Evolutionary conservation across 73 alveolate species (phyloP).

Genomic region (Paramecium pentaurelia): DNA sequence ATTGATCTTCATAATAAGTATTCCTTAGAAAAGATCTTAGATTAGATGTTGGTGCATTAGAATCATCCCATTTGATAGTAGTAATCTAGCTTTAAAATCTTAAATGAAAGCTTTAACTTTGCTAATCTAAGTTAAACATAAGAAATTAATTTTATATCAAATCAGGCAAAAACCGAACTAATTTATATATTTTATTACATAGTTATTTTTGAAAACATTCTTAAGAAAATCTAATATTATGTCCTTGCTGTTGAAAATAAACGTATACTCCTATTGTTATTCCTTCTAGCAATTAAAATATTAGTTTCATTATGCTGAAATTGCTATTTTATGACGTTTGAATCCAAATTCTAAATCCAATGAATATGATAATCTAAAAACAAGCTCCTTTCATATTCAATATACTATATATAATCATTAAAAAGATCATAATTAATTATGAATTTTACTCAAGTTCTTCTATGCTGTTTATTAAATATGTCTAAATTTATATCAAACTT

Average conservation of each 20-base stretch:
- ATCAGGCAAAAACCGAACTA: background rate
- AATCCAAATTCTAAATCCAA: background rate
- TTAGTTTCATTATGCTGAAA: background rate
- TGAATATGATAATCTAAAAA: background rate
- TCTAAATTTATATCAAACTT: background rate
- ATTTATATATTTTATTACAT: background rate
- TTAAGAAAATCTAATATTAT: background rate
- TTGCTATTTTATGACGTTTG: background rate
- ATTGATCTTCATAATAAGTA: background rate
- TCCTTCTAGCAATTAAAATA: background rate
- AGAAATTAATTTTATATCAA: background rate
- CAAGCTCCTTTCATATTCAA: background rate
- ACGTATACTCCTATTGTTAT: background rate
- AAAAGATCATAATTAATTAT: background rate
- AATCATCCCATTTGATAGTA: background rate
- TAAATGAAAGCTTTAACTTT: background rate
- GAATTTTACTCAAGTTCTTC: background rate
- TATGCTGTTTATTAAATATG: background rate
- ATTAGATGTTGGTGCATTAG: background rate
- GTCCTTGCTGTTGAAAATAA: background rate
- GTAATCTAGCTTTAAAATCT: background rate
- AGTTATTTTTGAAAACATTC: background rate
- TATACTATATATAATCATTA: background rate
- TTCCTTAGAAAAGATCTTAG: background rate
- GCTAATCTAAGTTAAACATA: background rate